These are phyloP conservation scores for Eucalyptus marginata DNA, from an alignment of 345 rosid genomes.

Conservation along the genomic window DNA sequence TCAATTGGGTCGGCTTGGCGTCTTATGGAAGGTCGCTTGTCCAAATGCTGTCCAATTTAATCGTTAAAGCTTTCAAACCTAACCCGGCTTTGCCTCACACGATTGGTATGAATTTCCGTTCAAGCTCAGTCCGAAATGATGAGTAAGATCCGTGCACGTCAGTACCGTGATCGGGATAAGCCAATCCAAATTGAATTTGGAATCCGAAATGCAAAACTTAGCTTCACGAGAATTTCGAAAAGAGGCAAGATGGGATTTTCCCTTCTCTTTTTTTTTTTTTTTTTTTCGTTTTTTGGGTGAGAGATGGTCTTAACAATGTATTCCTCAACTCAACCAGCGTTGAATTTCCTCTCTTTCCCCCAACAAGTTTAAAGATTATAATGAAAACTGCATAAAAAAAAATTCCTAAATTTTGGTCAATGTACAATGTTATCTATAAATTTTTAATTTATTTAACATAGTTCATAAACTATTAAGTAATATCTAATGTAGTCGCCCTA, in stretches of 20 bases:
- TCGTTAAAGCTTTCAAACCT: background rate
- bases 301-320: background rate
- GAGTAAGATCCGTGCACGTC: background rate
- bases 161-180: background rate
- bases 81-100: background rate
- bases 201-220: background rate
- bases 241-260: background rate
- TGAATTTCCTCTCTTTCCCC: background rate
- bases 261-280: background rate
- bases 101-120: background rate
- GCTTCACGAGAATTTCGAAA: background rate
- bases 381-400: no score
- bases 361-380: background rate
- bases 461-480: accelerated
- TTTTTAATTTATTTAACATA: no score
- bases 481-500: accelerated
- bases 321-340: background rate
- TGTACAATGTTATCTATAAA: accelerated
- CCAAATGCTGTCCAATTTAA: background rate
- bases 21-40: background rate
- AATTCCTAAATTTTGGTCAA: no score
- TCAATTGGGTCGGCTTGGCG: background rate
- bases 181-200: background rate
- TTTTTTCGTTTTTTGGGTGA: background rate
- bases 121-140: background rate